These are phyloP conservation scores for Didymella arachidicola DNA, from an alignment of 2,329 filamentous ascomycete species.

Conservation along the genomic window DNA sequence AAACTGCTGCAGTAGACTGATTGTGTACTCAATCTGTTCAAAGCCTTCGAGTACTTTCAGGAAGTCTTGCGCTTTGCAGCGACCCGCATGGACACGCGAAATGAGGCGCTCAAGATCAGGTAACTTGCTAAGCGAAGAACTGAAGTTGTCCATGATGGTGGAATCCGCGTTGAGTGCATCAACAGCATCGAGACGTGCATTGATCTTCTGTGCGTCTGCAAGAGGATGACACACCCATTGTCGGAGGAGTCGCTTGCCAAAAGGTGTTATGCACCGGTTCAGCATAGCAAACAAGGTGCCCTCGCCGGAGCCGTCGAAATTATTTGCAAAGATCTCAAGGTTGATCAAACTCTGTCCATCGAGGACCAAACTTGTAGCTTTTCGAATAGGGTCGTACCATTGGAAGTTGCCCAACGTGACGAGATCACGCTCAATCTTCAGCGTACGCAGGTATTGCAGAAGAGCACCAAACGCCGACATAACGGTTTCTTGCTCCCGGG, in stretches of 20 bases:
- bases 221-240: slow-evolving; percentile 98
- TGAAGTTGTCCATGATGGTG: slow-evolving; percentile 83
- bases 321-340: slow-evolving; percentile 95
- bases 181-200: slow-evolving; percentile 91
- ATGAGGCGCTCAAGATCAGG: slow-evolving; percentile 94
- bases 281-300: slow-evolving; percentile 90
- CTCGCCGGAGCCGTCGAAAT: slow-evolving; percentile 81
- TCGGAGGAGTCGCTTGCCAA: slow-evolving; percentile 93
- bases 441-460: slow-evolving; percentile 78
- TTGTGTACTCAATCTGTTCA: slow-evolving; percentile 96
- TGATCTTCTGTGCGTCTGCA: slow-evolving; percentile 85
- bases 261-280: slow-evolving; percentile 94
- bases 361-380: slow-evolving; percentile 85
- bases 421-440: slow-evolving; percentile 89
- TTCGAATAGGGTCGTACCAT: slow-evolving; percentile 91
- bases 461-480: slow-evolving; percentile 94
- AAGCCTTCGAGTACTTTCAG: slow-evolving; percentile 93
- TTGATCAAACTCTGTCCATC: slow-evolving; percentile 98
- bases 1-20: slow-evolving; percentile 77
- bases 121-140: slow-evolving; percentile 85
- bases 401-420: slow-evolving; percentile 90
- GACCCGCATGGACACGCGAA: slow-evolving; percentile 89
- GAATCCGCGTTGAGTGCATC: slow-evolving; percentile 88
- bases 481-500: slow-evolving; percentile 77
- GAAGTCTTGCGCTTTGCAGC: slow-evolving; percentile 92